A percentile compares a stretch with the other conserved stretches of the same genome.
Evolutionary conservation across 805 yeast species (phyloP).

Genomic region (Candida khao-thaluensis): DNA sequence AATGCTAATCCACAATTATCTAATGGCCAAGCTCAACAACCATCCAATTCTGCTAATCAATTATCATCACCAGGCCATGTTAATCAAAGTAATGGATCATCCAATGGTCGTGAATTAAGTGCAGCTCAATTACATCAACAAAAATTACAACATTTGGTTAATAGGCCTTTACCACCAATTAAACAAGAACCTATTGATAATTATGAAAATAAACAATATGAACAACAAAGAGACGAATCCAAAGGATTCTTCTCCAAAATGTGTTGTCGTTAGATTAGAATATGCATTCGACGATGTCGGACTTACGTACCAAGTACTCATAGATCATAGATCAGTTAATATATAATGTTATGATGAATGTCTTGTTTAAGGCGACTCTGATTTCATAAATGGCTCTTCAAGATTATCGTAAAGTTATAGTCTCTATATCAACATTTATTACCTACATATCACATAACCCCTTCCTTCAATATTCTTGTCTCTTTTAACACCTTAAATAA

Average conservation of each 20-base stretch:
- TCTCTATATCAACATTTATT: no score
- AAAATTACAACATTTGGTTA: constrained; percentile 47
- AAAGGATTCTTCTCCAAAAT: constrained; percentile 44
- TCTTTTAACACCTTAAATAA: neutral
- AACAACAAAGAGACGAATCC: constrained; percentile 41
- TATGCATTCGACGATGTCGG: neutral
- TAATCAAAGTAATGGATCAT: constrained; percentile 2
- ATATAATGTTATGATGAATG: constrained; percentile 9
- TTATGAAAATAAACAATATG: constrained; percentile 26
- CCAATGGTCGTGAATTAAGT: constrained; percentile 28
- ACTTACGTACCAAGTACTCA: constrained; percentile 1
- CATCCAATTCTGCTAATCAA: constrained; percentile 4
- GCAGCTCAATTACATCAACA: constrained; percentile 50
- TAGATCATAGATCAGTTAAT: constrained; percentile 7
- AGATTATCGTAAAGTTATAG: no score
- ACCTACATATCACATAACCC: no score
- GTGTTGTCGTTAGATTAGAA: constrained; percentile 36
- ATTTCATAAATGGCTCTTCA: no score
- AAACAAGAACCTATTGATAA: constrained; percentile 32
- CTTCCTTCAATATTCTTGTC: no score
- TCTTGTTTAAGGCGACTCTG: no score
- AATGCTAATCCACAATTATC: constrained; percentile 11
- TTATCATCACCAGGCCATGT: neutral
- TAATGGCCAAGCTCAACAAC: constrained; percentile 5
- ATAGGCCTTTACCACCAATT: constrained; percentile 48